A percentile compares a stretch with the other conserved stretches of the same genome.
phyloP scores from a whole-genome alignment of 805 yeast species.

The Sugiyamaella boreocaroliniensis region DNA sequence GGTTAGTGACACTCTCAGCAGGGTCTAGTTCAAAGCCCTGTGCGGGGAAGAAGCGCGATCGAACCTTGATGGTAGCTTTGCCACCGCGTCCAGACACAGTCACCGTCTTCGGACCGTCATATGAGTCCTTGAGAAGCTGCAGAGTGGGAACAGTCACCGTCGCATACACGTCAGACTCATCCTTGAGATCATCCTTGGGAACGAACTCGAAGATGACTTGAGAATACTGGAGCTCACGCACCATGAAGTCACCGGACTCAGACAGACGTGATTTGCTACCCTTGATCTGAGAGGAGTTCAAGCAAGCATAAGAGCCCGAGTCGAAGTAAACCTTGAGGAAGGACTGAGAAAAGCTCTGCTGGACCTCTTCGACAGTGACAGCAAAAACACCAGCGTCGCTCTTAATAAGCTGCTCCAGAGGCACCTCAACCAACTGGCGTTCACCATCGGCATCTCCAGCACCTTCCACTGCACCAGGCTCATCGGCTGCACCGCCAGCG shows the following conservation, averaged over 20 bases:
- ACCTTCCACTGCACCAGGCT: conserved; percentile 28
- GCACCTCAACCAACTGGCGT: conserved; percentile 37
- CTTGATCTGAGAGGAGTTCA: conserved; percentile 45
- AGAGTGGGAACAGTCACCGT: conserved; percentile 61
- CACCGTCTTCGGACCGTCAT: conserved; percentile 51
- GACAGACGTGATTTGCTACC: conserved; percentile 33
- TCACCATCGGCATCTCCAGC: conserved; percentile 15
- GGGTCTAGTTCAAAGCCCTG: conserved; percentile 52
- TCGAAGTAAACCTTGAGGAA: conserved; percentile 75
- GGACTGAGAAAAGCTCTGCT: conserved; percentile 35
- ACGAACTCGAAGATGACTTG: conserved; percentile 54
- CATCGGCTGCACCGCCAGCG: conserved; percentile 33
- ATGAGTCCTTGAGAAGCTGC: conserved; percentile 59
- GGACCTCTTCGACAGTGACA: conserved; percentile 56
- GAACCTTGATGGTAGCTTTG: conserved; percentile 43
- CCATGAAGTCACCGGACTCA: conserved; percentile 63
- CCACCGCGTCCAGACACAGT: conserved; percentile 48
- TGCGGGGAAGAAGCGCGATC: conserved; percentile 76
- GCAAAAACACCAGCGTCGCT: conserved; percentile 73
- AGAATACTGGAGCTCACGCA: conserved; percentile 76
- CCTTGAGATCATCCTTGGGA: conserved; percentile 40
- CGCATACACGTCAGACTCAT: conserved; percentile 52
- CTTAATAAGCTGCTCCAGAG: conserved; percentile 38
- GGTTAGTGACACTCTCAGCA: conserved; percentile 65
- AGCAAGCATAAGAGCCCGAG: conserved; percentile 60